Evolutionary conservation across 345 rosid genomes (phyloP), one percentile per base, ranked within the genome.

Genomic region (Gossypium longicalyx): DNA sequence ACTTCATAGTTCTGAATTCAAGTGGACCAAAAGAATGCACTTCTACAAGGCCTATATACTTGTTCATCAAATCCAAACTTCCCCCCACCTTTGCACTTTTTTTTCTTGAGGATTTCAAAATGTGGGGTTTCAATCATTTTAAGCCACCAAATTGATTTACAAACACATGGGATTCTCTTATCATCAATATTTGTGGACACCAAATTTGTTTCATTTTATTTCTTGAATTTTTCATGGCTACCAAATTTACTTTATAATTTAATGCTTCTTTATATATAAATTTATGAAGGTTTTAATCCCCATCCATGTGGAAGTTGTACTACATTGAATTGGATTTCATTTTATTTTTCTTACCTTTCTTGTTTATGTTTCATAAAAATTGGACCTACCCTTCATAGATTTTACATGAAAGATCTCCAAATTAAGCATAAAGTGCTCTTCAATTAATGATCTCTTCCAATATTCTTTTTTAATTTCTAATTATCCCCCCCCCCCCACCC

Each of bases 121-220:
- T 47, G 64, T 71, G 74, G 74, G 49, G 47, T 53, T 34, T 34
- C 19, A 47, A 7, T 52, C 2, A n/a, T 54, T 54, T 43, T 56
- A 20, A 38, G 81, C 80, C 84, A 81, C 76, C 76, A 53, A 72
- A 77, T 19, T 3, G 38, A 20, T 70, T 72, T 67, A 9, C 54
- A 58, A 77, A 41, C 86, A 87, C 90, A 73, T 85, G 86, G 27
- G 11, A 73, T 77, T 48, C 77, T 77, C 12, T 15, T 25, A 1
- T 0, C 22, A 12, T 47, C 59, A 22, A 77, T 79, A 29, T 65
- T 47, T 69, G 58, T 76, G 85, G 82, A 72, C 41, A 74, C 19
- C 63, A 64, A 71, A 38, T 27, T 70, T 67, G 25, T 22, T 49
- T 20, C 19, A 15, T 17, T 20, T 56, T 12, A 6, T 41, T 65